Evolutionary conservation across 2,329 filamentous ascomycete genomes (phyloP).

Genomic region (Penicillium decumbens): DNA sequence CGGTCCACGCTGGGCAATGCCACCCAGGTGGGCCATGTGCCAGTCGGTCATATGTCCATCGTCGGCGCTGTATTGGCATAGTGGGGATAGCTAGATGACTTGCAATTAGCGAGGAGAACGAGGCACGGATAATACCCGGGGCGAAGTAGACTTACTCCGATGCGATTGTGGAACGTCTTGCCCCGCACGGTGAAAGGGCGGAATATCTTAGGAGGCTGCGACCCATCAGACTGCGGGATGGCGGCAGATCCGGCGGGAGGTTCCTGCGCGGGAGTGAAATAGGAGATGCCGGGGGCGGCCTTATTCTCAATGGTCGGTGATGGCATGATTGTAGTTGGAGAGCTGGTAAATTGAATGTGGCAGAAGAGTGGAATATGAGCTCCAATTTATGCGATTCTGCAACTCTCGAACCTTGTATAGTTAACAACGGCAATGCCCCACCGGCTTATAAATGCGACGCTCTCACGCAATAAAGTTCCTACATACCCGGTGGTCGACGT

Average conservation of each 20-base stretch:
- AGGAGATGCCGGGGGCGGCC: conserved; percentile 41
- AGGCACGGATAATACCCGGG: background rate
- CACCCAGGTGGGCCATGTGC: conserved; percentile 77
- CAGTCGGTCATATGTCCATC: conserved; percentile 73
- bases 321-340: background rate
- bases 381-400: background rate
- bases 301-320: conserved; percentile 33
- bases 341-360: background rate
- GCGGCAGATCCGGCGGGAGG: conserved; percentile 37
- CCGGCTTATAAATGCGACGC: conserved; percentile 8
- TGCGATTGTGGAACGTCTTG: conserved; percentile 63
- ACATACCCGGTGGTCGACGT: background rate
- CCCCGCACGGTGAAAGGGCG: conserved; percentile 55
- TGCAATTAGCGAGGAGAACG: background rate
- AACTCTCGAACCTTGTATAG: background rate
- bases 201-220: conserved; percentile 54
- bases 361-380: background rate
- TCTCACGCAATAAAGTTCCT: background rate
- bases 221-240: conserved; percentile 40
- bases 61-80: conserved; percentile 64
- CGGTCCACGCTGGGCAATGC: conserved; percentile 70
- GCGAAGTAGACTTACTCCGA: conserved; percentile 45
- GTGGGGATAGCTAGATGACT: conserved; percentile 48
- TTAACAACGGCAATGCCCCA: background rate
- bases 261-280: conserved; percentile 38